A percentile compares a stretch with the other conserved stretches of the same genome.
Evolutionary conservation across 495 filamentous ascomycete genomes (phyloP).

Genomic region (Lichenothelia convexa): DNA sequence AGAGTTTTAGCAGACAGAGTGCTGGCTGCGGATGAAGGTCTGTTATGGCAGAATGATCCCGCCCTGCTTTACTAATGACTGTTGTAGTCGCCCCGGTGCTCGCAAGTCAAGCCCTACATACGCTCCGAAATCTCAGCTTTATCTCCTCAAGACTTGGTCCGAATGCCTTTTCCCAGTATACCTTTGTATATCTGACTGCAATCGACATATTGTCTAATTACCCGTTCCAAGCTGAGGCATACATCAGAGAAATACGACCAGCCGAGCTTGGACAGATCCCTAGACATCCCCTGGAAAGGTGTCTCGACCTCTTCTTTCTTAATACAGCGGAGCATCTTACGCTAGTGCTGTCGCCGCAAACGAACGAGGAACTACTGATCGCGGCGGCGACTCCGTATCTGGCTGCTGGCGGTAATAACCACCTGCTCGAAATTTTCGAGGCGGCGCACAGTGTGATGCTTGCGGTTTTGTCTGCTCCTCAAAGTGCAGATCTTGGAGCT

Average conservation of each 20-base stretch:
- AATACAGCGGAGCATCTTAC: constrained; percentile 80
- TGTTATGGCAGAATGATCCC: constrained; percentile 11
- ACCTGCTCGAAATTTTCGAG: constrained; percentile 60
- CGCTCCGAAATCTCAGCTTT: constrained; percentile 72
- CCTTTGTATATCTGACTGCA: constrained; percentile 72
- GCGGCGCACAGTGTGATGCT: constrained; percentile 78
- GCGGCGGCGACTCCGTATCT: constrained; percentile 63
- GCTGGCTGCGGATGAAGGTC: constrained; percentile 37
- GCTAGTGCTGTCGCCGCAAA: constrained; percentile 39
- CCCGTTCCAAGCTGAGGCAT: constrained; percentile 46
- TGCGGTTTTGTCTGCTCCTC: constrained; percentile 61
- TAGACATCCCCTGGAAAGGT: constrained; percentile 54
- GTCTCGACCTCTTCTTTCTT: constrained; percentile 77
- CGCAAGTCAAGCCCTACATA: constrained; percentile 58
- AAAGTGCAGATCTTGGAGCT: constrained; percentile 50
- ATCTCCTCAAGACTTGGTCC: constrained; percentile 62
- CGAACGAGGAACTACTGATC: constrained; percentile 56
- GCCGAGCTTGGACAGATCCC: constrained; percentile 46
- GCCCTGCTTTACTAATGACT: constrained; percentile 2
- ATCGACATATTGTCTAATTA: constrained; percentile 72
- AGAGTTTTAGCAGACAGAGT: constrained; percentile 39
- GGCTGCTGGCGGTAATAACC: constrained; percentile 38
- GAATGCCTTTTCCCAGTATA: constrained; percentile 59
- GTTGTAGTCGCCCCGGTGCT: constrained; percentile 41
- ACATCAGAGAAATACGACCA: constrained; percentile 46